A percentile compares a stretch with the other conserved stretches of the same genome.
Conservation (phyloP, 1,284 basidiomycete genomes). For the Leccinum subfulvum region DNA sequence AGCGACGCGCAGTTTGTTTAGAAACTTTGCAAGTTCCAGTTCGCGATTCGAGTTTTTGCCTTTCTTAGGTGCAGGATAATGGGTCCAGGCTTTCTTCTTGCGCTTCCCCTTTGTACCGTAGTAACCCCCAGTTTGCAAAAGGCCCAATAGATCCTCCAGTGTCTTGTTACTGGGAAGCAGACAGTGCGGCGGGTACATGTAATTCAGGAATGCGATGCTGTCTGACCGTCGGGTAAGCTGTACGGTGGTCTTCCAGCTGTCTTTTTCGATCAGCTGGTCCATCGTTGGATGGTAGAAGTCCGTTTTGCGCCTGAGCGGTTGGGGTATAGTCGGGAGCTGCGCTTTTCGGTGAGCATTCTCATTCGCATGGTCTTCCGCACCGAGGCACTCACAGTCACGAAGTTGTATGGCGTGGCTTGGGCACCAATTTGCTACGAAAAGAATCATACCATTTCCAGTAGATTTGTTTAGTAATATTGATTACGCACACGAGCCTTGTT, state of each 20-base stretch:
- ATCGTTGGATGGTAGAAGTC: background rate
- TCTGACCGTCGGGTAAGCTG: background rate
- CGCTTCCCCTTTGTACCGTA: background rate
- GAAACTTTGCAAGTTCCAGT: too few species aligned
- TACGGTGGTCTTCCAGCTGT: background rate
- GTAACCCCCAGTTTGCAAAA: background rate
- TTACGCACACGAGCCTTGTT: background rate
- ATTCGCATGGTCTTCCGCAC: background rate
- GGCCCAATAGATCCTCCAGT: background rate
- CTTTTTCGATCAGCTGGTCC: background rate
- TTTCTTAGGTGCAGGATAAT: background rate
- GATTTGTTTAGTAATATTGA: background rate
- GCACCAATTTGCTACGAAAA: background rate
- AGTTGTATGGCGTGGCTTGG: constrained; percentile 2
- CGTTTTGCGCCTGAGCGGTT: background rate
- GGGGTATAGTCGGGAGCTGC: background rate
- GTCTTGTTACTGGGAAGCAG: background rate
- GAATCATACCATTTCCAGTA: background rate
- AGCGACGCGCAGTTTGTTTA: too few species aligned
- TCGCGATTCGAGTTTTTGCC: too few species aligned
- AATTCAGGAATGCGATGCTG: background rate
- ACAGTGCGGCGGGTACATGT: background rate
- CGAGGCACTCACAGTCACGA: background rate
- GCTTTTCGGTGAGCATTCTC: background rate
- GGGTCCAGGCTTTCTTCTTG: background rate